Percentiles rank a stretch among this genome's conserved stretches.
Evolutionary conservation across 257 asterid species (phyloP).

Genomic region (Lycium ferocissimum): DNA sequence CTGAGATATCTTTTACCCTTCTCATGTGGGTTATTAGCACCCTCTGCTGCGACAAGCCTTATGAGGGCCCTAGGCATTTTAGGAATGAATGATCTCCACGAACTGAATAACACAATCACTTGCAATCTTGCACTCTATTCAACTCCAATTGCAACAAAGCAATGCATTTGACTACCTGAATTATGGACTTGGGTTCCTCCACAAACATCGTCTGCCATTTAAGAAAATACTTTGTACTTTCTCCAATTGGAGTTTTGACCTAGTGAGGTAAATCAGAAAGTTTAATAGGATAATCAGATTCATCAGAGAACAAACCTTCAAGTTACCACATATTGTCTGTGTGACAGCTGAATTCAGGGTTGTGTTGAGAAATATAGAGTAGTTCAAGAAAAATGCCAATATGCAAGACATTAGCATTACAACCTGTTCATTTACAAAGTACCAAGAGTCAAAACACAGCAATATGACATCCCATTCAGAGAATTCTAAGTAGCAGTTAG

Average conservation of each 20-base stretch:
- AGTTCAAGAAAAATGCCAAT: slow-evolving; percentile 84
- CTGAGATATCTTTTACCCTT: neutral
- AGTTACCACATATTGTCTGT: slow-evolving; percentile 93
- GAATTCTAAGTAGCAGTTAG: neutral
- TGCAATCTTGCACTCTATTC: slow-evolving; percentile 18
- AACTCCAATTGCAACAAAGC: slow-evolving; percentile 20
- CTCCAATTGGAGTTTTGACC: slow-evolving; percentile 18
- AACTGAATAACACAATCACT: neutral
- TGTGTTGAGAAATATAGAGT: slow-evolving; percentile 82
- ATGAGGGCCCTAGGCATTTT: neutral
- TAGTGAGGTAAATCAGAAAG: neutral
- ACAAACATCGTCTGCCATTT: slow-evolving; percentile 13
- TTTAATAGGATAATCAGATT: slow-evolving; percentile 16
- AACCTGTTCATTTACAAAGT: slow-evolving; percentile 51
- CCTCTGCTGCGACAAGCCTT: neutral
- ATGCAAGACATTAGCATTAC: slow-evolving; percentile 81
- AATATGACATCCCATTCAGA: slow-evolving; percentile 14
- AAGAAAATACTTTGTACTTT: neutral
- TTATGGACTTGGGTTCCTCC: slow-evolving; percentile 20
- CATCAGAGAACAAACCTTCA: slow-evolving; percentile 68
- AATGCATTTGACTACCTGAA: slow-evolving; percentile 18
- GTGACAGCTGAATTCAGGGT: slow-evolving; percentile 94
- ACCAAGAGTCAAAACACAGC: slow-evolving; percentile 31
- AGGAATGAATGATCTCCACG: neutral
- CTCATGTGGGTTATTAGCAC: neutral